A percentile compares a stretch with the other conserved stretches of the same genome.
These are phyloP conservation scores for Dittrichia graveolens DNA, from an alignment of 129 eudicot genomes.

Conservation along the genomic window DNA sequence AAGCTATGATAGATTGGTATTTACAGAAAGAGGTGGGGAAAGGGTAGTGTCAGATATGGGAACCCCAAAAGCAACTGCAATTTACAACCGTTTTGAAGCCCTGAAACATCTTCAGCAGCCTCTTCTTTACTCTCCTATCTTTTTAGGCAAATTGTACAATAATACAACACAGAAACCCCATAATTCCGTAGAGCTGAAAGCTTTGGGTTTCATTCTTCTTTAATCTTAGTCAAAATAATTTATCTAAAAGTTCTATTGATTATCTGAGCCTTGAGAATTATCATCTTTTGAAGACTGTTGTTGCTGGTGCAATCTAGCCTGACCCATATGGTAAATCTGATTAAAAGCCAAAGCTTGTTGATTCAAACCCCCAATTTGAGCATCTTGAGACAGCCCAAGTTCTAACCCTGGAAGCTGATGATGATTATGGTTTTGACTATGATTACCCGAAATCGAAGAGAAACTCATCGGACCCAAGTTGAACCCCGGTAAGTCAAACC, in stretches of 20 bases:
- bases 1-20: constrained; percentile 14
- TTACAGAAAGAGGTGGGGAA: constrained; percentile 20
- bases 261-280: constrained; percentile 79
- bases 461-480: constrained; percentile 73
- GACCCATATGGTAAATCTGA: constrained; percentile 87
- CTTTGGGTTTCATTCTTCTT: constrained; percentile 26
- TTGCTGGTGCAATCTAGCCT: constrained; percentile 61
- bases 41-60: constrained; percentile 6
- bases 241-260: constrained; percentile 38
- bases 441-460: constrained; percentile 65
- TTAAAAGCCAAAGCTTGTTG: constrained; percentile 59
- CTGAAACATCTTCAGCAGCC: constrained; percentile 30
- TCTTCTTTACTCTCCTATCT: constrained; percentile 11
- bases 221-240: neutral
- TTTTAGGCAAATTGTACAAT: constrained; percentile 31
- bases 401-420: constrained; percentile 71
- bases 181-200: constrained; percentile 8
- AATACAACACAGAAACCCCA: constrained; percentile 35
- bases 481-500: constrained; percentile 58
- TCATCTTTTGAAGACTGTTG: constrained; percentile 67
- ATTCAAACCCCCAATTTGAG: constrained; percentile 67
- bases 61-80: constrained; percentile 40
- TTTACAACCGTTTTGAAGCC: constrained; percentile 28
- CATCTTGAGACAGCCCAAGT: constrained; percentile 82
- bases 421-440: constrained; percentile 24